These are phyloP conservation scores for Fusarium anguioides DNA, from an alignment of 2,329 filamentous ascomycete species.

Conservation along the genomic window DNA sequence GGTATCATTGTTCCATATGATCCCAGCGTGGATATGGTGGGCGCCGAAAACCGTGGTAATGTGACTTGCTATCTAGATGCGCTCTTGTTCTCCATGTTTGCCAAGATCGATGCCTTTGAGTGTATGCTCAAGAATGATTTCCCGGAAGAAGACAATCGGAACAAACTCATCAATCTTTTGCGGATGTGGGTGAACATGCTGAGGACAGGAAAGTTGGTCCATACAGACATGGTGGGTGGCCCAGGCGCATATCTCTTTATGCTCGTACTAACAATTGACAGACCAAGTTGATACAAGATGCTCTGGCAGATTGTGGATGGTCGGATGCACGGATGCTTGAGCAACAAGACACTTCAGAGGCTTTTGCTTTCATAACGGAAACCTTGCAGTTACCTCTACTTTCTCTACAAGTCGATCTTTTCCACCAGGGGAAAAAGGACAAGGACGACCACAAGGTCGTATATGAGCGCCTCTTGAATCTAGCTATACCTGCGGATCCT, in stretches of 20 bases:
- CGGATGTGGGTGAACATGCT: slow-evolving; percentile 95
- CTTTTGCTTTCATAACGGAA: slow-evolving; percentile 94
- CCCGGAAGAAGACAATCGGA: slow-evolving; percentile 72
- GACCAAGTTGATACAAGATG: slow-evolving; percentile 85
- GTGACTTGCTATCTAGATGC: slow-evolving; percentile 97
- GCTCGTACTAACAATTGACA: slow-evolving; percentile 51
- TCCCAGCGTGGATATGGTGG: slow-evolving; percentile 76
- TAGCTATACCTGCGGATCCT: slow-evolving; percentile 84
- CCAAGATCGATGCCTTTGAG: slow-evolving; percentile 88
- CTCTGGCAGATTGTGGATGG: slow-evolving; percentile 90
- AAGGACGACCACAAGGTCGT: slow-evolving; percentile 94
- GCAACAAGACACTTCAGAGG: slow-evolving; percentile 96
- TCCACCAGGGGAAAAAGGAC: slow-evolving; percentile 87
- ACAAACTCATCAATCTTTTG: slow-evolving; percentile 79
- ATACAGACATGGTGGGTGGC: slow-evolving; percentile 78
- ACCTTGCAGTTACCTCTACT: slow-evolving; percentile 87
- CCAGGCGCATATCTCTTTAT: not conserved
- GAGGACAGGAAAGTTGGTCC: slow-evolving; percentile 85
- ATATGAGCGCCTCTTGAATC: slow-evolving; percentile 88
- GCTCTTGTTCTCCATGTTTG: slow-evolving; percentile 95
- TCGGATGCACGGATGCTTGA: slow-evolving; percentile 77
- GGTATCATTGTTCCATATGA: slow-evolving; percentile 82
- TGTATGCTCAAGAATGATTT: slow-evolving; percentile 87
- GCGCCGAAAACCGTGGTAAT: slow-evolving; percentile 84
- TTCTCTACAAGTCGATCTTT: slow-evolving; percentile 93